phyloP scores from a whole-genome alignment of 2,329 filamentous ascomycete species.

The Fusarium sambucinum region DNA sequence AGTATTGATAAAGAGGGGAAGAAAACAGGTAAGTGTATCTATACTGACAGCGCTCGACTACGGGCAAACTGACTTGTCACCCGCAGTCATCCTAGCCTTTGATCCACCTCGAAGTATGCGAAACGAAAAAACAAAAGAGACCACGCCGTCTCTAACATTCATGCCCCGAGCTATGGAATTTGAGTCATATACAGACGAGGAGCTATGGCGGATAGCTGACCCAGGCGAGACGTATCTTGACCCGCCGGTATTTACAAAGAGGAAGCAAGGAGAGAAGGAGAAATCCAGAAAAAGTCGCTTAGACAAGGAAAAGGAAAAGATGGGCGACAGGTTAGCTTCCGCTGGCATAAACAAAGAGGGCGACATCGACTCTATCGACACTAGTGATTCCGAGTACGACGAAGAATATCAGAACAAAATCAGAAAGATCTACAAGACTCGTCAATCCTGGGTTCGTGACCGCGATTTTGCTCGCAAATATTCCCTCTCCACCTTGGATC shows the following conservation, averaged over 20 bases:
- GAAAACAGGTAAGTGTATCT: slow-evolving; percentile 19
- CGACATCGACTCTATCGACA: slow-evolving; percentile 7
- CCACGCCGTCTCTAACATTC: slow-evolving; percentile 44
- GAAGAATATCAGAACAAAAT: slow-evolving; percentile 9
- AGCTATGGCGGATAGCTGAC: slow-evolving; percentile 45
- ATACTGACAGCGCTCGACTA: not conserved
- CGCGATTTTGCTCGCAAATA: slow-evolving; percentile 49
- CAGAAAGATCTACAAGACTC: slow-evolving; percentile 12
- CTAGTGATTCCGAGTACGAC: slow-evolving; percentile 22
- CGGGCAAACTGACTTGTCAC: slow-evolving; percentile 18
- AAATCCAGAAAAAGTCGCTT: slow-evolving; percentile 14
- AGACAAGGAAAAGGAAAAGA: slow-evolving; percentile 7
- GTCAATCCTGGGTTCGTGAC: slow-evolving; percentile 38
- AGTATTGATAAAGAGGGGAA: slow-evolving; percentile 27
- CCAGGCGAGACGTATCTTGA: slow-evolving; percentile 47
- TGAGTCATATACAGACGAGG: slow-evolving; percentile 48
- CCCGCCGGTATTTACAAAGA: slow-evolving; percentile 30
- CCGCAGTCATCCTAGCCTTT: slow-evolving; percentile 41
- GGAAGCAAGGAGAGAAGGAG: slow-evolving; percentile 21
- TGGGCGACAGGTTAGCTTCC: not conserved
- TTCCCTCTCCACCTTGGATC: slow-evolving; percentile 38
- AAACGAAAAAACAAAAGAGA: slow-evolving; percentile 35
- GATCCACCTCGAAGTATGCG: slow-evolving; percentile 44
- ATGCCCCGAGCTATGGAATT: slow-evolving; percentile 49
- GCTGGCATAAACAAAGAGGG: slow-evolving; percentile 23